Evolutionary conservation across 2,329 filamentous ascomycete genomes (phyloP), one percentile per base, ranked within the genome.

Genomic region (Biscogniauxia marginata): DNA sequence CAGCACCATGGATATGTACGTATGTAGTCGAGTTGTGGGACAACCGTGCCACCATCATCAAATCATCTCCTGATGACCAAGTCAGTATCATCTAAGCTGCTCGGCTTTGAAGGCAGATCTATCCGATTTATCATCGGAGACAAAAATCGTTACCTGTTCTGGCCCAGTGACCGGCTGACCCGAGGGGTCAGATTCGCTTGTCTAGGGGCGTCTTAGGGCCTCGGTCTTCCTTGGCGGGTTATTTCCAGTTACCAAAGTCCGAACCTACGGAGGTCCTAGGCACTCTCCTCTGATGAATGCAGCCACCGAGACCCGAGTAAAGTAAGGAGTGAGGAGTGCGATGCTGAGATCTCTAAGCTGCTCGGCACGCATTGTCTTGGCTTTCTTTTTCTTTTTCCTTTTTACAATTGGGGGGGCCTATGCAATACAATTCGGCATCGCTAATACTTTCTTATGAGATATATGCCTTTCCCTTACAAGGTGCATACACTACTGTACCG

Each of bases 1-100:
- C 30, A n/a, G 30, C 30, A 9, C 30, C 30, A 39, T 11, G 13
- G 13, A 39, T 16, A 39, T 39, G 13, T 11, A 39, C 30, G 30
- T 39, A 9, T 6, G 30, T 39, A n/a, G 13, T n/a, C 6, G 2
- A 21, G 49, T 34, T 18, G 46, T 25, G 21, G 20, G 20, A 49
- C 13, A 20, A 51, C 30, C 49, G 34, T 45, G 49, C 49, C 25
- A 51, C 43, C 9, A 23, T 51, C 18, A 34, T 44, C 49, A 44
- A 51, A 51, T 43, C 49, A 51, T 51, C 49, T 51, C 25, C 49
- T 51, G 49, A 51, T 45, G 34, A 9, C 13, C 34, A n/a, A 16
- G 23, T 11, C 18, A 16, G 46, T 18, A 48, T 22, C 46, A 24
- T 25, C 21, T 21, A 48, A 22, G n/a, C 20, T 8, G 19, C 13